Percentiles rank a stretch among this genome's conserved stretches.
These are phyloP conservation scores for Lithospermum erythrorhizon DNA, from an alignment of 257 asterid genomes.

Conservation along the genomic window DNA sequence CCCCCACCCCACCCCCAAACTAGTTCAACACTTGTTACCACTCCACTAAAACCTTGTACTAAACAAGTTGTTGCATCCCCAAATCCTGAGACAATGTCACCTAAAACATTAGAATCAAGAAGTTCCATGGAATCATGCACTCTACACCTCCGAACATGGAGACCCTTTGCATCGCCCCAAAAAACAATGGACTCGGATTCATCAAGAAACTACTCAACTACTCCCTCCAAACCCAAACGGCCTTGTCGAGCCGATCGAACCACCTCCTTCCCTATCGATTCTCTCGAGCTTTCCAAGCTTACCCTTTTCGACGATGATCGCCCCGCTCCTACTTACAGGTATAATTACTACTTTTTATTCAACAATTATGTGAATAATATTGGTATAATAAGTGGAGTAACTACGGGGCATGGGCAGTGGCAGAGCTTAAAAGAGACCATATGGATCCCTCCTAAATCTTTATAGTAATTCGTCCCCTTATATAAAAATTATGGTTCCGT, in stretches of 20 bases:
- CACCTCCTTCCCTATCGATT: constrained; percentile 59
- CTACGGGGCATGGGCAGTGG: too few relatives aligned
- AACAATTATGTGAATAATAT: too few relatives aligned
- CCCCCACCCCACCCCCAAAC: too few relatives aligned
- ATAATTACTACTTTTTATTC: constrained; percentile 29
- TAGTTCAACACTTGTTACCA: too few relatives aligned
- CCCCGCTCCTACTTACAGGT: constrained; percentile 21
- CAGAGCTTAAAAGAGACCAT: too few relatives aligned
- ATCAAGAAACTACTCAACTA: constrained; percentile 24
- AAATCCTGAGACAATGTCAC: constrained; percentile 32
- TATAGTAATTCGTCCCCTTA: too few relatives aligned
- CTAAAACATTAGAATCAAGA: constrained; percentile 41
- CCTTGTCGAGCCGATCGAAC: constrained; percentile 77
- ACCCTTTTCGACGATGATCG: constrained; percentile 67
- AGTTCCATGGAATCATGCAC: constrained; percentile 53
- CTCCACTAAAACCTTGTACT: too few relatives aligned
- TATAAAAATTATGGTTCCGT: too few relatives aligned
- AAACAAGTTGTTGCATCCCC: too few relatives aligned
- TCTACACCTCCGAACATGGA: constrained; percentile 37
- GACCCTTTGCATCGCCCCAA: constrained; percentile 26
- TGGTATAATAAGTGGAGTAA: too few relatives aligned
- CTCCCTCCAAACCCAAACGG: constrained; percentile 41
- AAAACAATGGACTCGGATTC: constrained; percentile 30
- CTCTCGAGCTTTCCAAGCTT: constrained; percentile 78
- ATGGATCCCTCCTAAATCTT: too few relatives aligned